Evolutionary conservation across 768 basidiomycete genomes (phyloP), one percentile per base, ranked within the genome.

Genomic region (Tephrocybe sp.): DNA sequence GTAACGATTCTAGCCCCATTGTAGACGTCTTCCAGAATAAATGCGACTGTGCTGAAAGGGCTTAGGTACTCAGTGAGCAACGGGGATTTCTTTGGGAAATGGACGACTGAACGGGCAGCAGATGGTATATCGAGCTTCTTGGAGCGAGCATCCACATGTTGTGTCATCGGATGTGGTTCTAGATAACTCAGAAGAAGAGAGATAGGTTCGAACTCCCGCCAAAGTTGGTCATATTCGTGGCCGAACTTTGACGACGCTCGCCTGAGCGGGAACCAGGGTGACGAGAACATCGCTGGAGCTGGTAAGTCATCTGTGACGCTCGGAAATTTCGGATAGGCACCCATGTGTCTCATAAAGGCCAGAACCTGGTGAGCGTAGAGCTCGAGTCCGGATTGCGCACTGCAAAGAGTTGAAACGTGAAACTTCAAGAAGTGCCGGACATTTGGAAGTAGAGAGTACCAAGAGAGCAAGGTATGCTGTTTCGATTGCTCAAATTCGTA

Each of bases 401-500:
- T 14, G 8, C n/a, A n/a, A n/a, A 44, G 4, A n/a, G 12, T 43
- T 11, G 42, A 20, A 24, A 50, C 17, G 28, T 4, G 3, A 14
- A 18, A 51, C 3, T 2, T 1, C 26, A 51, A 9, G 10, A 20
- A 45, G 28, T 45, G n/a, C 14, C 25, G 20, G 9, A 37, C 23
- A 7, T 51, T 39, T 17, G 50, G 50, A 36, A 51, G 50, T 20
- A 51, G 25, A 30, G 34, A 37, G 18, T 44, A 51, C 50, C 50
- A 45, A 1, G 25, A 44, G 15, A 51, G 26, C 7, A 51, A 20
- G 3, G 33, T 18, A 3, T 51, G 42, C 2, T 51, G 50, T 15
- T 38, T 44, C 15, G 18, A 2, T 12, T n/a, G 14, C 10, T 45
- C 50, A 28, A 28, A 37, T 38, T 51, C 43, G n/a, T 11, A 30